Evolutionary conservation across 2,329 filamentous ascomycete genomes (phyloP).

Genomic region (Paracorniculantispora psalliotae): DNA sequence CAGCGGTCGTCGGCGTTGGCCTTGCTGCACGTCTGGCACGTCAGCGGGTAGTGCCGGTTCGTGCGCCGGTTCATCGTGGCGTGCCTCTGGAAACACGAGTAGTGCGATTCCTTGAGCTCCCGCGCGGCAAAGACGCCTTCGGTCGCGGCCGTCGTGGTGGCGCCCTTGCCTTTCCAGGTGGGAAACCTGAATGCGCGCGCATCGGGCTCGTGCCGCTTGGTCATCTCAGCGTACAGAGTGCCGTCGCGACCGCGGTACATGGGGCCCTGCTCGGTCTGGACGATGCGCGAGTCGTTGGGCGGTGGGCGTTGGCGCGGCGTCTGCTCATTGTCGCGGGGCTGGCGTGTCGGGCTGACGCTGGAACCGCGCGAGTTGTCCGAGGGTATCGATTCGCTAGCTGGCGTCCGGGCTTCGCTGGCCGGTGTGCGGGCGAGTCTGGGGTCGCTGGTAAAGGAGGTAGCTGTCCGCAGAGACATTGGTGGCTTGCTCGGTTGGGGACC

Average conservation of each 20-base stretch:
- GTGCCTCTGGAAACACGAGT: conserved; percentile 45
- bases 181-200: conserved; percentile 35
- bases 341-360: conserved; percentile 21
- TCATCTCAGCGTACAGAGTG: conserved; percentile 39
- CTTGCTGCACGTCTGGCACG: conserved; percentile 49
- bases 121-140: conserved; percentile 37
- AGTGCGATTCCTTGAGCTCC: conserved; percentile 40
- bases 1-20: conserved; percentile 41
- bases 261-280: conserved; percentile 28
- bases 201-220: conserved; percentile 29
- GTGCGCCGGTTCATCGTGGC: conserved; percentile 41
- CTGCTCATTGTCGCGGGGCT: conserved; percentile 18
- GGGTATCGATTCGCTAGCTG: too few species aligned
- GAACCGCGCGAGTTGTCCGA: conserved; percentile 24
- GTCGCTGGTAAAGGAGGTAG: not conserved
- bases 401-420: too few species aligned
- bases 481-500: too few species aligned
- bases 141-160: conserved; percentile 18
- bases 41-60: conserved; percentile 46
- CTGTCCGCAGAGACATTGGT: not conserved
- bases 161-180: conserved; percentile 23
- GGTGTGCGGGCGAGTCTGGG: conserved; percentile 5
- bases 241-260: conserved; percentile 34
- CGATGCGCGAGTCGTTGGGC: conserved; percentile 28
- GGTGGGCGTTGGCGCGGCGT: conserved; percentile 19